These are phyloP conservation scores for Panaeolus papilionaceus DNA, from an alignment of 768 basidiomycete species.

Conservation along the genomic window DNA sequence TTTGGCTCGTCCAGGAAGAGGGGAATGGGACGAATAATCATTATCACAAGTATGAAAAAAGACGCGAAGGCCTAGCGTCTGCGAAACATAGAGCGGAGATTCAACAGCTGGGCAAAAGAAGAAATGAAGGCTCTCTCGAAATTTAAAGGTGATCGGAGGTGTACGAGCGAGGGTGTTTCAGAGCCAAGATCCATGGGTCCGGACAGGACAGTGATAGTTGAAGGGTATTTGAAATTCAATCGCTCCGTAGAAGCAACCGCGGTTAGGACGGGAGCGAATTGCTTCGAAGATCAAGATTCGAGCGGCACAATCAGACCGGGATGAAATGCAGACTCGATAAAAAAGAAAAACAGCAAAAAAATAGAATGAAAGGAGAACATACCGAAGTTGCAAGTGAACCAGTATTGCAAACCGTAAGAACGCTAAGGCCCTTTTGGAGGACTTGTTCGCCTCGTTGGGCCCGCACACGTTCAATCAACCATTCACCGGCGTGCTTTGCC, in stretches of 20 bases:
- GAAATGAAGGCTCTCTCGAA: conserved; percentile 11
- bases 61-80: conserved; percentile 13
- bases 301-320: neutral
- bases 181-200: conserved; percentile 8
- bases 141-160: neutral
- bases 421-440: conserved; percentile 63
- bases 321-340: conserved; percentile 1
- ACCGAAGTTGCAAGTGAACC: conserved; percentile 95
- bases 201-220: neutral
- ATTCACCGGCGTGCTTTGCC: conserved; percentile 85
- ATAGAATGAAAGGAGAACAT: conserved; percentile 30
- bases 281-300: neutral
- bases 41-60: conserved; percentile 12
- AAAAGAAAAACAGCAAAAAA: conserved; percentile 13
- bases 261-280: neutral
- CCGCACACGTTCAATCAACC: conserved; percentile 67
- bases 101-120: neutral
- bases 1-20: conserved; percentile 2
- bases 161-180: conserved; percentile 4
- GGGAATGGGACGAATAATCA: neutral
- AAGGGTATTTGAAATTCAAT: neutral
- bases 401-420: conserved; percentile 97
- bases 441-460: conserved; percentile 32
- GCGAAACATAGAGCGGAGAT: conserved; percentile 11
- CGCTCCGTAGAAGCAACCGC: neutral